Evolutionary conservation across 2,329 filamentous ascomycete species (phyloP), one percentile per base, ranked within the genome.

Genomic region (Sphaerostilbella broomeana): DNA sequence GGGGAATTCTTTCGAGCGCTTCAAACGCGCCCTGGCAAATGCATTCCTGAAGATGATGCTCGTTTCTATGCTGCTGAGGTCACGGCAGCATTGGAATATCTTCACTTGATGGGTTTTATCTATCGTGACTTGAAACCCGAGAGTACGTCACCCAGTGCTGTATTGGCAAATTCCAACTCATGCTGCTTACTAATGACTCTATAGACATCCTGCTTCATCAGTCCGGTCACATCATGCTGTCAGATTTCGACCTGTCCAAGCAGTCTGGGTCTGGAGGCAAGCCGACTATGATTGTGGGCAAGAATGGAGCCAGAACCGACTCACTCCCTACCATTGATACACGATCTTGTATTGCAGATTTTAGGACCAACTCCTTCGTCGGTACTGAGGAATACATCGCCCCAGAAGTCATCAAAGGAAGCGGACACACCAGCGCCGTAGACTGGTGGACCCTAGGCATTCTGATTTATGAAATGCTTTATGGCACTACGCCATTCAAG

Each of bases 381-480:
- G 92, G 92, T 13, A 98, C 92, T 1, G 92, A 98, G 62, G 92
- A 98, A 62, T 98, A 98, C 62, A 98, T 98, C 57, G 92, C 92
- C 1, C 92, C 92, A 2, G 92, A 98, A 63, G 92, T 98, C 24
- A 98, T 98, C 61, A 97, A 97, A 67, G 92, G 92, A 26, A 95
- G 90, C 57, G 92, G 92, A 17, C 92, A 98, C 64, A 98, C 92
- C 6, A 97, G 90, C 58, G 92, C 92, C 11, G 92, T 98, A 11
- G 92, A 98, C 62, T 98, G 92, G 92, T 98, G 92, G 92, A 98
- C 92, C 1, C 65, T 98, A 38, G 92, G 92, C 15, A 97, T 98
- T 51, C 67, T 98, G 56, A 88, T 98, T 41, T 98, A 97, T 61
- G 92, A 98, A 64, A 98, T 98, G 92, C 73, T 98, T 24, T 98